Percentiles rank a stretch among this genome's conserved stretches.
Conservation (phyloP, 441 rosid genomes). For the Aleurites moluccanus region DNA sequence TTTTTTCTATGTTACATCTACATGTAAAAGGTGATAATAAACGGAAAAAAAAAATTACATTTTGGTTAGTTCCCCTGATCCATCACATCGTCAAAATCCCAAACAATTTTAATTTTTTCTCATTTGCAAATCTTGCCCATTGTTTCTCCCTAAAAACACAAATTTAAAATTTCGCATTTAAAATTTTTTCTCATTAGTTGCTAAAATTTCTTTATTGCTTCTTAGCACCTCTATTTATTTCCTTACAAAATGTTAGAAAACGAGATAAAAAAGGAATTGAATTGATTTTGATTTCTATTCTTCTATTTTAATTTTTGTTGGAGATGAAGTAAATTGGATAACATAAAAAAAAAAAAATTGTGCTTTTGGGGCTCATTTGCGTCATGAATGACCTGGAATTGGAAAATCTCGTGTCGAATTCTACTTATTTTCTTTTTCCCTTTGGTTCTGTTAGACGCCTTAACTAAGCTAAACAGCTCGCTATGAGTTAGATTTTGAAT, state of each 20-base stretch:
- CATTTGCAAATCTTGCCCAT: no score
- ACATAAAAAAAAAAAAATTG: no score
- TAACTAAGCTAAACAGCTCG: constrained; percentile 9
- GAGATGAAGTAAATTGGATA: constrained; percentile 3
- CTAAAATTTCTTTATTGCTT: background rate
- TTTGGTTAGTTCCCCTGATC: no score
- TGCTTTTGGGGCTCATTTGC: background rate
- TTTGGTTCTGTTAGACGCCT: background rate
- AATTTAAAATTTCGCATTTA: no score
- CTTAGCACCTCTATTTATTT: background rate
- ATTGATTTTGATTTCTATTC: constrained; percentile 10
- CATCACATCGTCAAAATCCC: no score
- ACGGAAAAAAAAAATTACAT: no score
- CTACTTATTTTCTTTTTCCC: background rate
- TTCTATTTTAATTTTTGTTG: constrained; percentile 7
- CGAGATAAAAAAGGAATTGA: background rate
- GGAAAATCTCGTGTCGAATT: background rate
- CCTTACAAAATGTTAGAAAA: background rate
- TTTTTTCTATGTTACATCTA: no score
- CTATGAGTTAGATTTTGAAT: constrained; percentile 8
- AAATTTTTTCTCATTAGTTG: no score
- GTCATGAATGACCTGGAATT: constrained; percentile 6
- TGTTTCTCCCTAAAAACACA: no score
- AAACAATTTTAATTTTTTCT: no score
- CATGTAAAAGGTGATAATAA: no score